Evolutionary conservation across 257 asterid genomes (phyloP), one percentile per base, ranked within the genome.

Genomic region (Primulina huaijiensis): DNA sequence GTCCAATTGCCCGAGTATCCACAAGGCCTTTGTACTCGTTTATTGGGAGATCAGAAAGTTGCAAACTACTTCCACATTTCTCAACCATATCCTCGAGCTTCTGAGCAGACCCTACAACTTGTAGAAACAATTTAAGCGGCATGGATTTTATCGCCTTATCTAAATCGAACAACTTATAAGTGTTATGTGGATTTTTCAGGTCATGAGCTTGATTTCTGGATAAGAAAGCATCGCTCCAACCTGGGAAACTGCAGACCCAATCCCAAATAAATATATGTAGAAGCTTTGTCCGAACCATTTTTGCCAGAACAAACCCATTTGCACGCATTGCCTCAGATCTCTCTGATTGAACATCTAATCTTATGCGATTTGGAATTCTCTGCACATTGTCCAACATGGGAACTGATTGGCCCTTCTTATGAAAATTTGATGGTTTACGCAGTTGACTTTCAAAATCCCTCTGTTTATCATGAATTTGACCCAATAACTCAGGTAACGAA

Each of bases 111-210:
- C 99, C 96, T 6, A 86, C 92, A 70, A 89, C 87, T 79, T 93
- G 93, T 78, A 89, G 82, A 85, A 88, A 93, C 82, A 90, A 78
- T 79, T 88, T 90, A 70, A 93, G 88, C 16, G 95, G 92, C 95
- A 93, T 87, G 72, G 88, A 83, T 80, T 80, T 89, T 65, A 85
- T 76, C 76, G 94, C 91, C 73, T 71, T 78, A 73, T 87, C 87
- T 77, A 87, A 75, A 64, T 89, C 89, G 16, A 93, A 84, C 72
- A 81, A 71, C 81, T 81, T 87, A 73, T 84, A 84, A 66, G 83
- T 82, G 84, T 96, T 89, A 74, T 89, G 97, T 16, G 89, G 97
- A 76, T 87, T 90, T 80, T 81, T 79, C 77, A 78, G 9, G 82
- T 82, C 87, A 78, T 73, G 65, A 46, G 85, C 82, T 71, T 76